phyloP scores from a whole-genome alignment of 2,329 filamentous ascomycete genomes.

The Pestalotiopsis sp. region DNA sequence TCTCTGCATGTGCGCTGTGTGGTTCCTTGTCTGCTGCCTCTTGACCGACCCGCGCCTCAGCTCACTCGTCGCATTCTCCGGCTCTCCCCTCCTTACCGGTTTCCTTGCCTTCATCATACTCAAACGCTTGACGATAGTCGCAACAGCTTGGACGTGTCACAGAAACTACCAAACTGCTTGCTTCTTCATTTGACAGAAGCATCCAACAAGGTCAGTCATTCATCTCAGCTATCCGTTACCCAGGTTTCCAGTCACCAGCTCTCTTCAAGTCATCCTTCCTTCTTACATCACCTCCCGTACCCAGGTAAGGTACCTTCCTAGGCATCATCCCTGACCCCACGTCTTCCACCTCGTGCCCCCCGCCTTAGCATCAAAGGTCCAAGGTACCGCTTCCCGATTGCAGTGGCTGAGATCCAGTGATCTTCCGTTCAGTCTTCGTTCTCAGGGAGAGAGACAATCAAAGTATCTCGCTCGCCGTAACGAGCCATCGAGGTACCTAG shows the following conservation, averaged over 20 bases:
- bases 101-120: neutral
- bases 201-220: neutral
- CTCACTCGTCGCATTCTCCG: neutral
- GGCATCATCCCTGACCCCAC: neutral
- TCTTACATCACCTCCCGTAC: neutral
- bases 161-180: neutral
- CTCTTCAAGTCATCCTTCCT: neutral
- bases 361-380: neutral
- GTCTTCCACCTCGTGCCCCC: neutral
- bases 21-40: neutral
- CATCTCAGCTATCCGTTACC: neutral
- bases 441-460: neutral
- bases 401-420: neutral
- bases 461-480: neutral
- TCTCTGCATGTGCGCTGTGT: neutral
- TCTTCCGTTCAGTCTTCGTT: neutral
- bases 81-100: neutral
- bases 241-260: neutral
- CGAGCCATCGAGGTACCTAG: neutral
- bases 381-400: neutral
- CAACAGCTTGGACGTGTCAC: too few species aligned
- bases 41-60: neutral
- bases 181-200: neutral
- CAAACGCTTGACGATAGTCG: neutral
- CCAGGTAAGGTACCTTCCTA: neutral